Conservation (phyloP, 1,284 basidiomycete species). For the Filobasidium uniguttulatum region DNA sequence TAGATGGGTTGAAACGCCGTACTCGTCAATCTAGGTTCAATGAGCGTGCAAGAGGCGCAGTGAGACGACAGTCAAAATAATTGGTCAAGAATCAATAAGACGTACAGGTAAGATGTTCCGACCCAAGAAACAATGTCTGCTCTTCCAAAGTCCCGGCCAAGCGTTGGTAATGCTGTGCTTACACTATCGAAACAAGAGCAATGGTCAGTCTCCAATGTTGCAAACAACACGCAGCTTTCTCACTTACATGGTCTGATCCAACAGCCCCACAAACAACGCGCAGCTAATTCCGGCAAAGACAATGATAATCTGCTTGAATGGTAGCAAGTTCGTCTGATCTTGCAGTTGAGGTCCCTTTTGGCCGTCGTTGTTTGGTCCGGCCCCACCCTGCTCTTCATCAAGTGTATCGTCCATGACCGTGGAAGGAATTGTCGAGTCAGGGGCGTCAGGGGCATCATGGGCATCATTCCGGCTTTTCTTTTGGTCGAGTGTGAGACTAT, state of each 20-base stretch:
- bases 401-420: constrained; percentile 3
- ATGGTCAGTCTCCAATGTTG: too few species aligned
- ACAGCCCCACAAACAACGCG: constrained; percentile 43
- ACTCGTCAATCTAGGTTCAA: constrained; percentile 39
- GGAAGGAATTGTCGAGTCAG: background rate
- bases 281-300: constrained; percentile 48
- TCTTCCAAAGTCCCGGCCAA: constrained; percentile 53
- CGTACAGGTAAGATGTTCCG: constrained; percentile 26
- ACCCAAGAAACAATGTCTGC: constrained; percentile 58
- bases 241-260: constrained; percentile 37
- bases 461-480: background rate
- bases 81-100: constrained; percentile 5
- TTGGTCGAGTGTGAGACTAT: too few species aligned
- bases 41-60: background rate
- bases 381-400: background rate
- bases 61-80: background rate
- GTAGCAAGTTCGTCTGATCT: constrained; percentile 64
- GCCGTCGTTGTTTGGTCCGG: background rate
- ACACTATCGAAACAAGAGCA: constrained; percentile 39
- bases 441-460: background rate
- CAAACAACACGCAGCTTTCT: background rate
- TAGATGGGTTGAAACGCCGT: constrained; percentile 53
- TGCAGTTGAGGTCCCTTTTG: constrained; percentile 40
- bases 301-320: constrained; percentile 49
- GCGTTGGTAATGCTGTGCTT: constrained; percentile 54